A percentile compares a stretch with the other conserved stretches of the same genome.
Conservation (phyloP, 129 eudicot genomes). For the Scalesia atractyloides region DNA sequence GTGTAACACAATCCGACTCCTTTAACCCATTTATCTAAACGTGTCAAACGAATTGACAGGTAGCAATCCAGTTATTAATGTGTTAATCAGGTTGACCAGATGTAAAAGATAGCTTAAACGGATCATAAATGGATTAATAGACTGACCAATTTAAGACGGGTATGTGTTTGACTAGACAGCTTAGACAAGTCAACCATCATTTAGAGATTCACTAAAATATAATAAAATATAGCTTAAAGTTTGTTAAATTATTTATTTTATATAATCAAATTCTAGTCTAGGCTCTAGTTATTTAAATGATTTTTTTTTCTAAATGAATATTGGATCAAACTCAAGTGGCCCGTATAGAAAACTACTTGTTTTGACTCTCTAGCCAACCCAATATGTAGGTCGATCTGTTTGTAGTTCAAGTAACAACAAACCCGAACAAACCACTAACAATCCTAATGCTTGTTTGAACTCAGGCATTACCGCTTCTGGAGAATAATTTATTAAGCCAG, state of each 20-base stretch:
- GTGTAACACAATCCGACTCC: too few relatives aligned
- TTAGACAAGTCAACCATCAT: too few relatives aligned
- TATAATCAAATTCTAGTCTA: background rate
- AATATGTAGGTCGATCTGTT: background rate
- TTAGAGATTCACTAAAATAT: too few relatives aligned
- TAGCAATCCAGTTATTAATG: too few relatives aligned
- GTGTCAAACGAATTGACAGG: too few relatives aligned
- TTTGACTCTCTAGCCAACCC: background rate
- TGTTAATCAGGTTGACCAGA: too few relatives aligned
- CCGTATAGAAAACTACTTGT: background rate
- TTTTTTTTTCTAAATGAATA: background rate
- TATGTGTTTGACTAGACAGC: too few relatives aligned
- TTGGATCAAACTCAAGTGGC: background rate
- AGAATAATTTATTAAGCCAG: conserved; percentile 33
- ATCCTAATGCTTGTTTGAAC: conserved; percentile 14
- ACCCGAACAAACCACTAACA: background rate
- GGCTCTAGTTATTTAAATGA: background rate
- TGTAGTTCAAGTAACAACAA: background rate
- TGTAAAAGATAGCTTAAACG: too few relatives aligned
- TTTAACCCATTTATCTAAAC: too few relatives aligned
- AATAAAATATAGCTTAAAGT: background rate
- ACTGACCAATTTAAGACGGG: too few relatives aligned
- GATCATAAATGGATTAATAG: too few relatives aligned
- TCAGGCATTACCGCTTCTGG: conserved; percentile 50
- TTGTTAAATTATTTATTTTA: too few relatives aligned